phyloP scores from a whole-genome alignment of 495 filamentous ascomycete species.

The Tuber brumale region DNA sequence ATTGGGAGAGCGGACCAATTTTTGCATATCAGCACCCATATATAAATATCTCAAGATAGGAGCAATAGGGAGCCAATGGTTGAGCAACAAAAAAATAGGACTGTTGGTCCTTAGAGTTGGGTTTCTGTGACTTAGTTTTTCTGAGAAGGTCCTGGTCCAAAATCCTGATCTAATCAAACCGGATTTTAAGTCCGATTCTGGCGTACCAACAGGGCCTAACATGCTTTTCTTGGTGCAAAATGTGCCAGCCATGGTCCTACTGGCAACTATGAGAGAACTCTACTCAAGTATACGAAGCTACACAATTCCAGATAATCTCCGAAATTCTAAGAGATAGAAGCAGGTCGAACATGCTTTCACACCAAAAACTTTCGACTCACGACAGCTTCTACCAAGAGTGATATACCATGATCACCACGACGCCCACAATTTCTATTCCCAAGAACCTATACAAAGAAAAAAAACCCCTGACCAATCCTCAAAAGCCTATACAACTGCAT shows the following conservation, averaged over 20 bases:
- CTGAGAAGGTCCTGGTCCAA: no score
- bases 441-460: background rate
- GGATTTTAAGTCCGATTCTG: no score
- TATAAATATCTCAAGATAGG: no score
- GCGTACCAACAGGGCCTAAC: background rate
- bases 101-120: no score
- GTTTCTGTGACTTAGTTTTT: no score
- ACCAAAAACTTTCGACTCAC: background rate
- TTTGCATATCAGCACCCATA: no score
- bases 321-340: background rate
- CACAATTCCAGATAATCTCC: background rate
- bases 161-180: no score
- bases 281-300: background rate
- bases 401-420: background rate
- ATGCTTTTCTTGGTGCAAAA: background rate
- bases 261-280: background rate
- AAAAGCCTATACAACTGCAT: background rate
- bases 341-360: background rate
- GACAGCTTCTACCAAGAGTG: background rate
- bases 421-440: background rate
- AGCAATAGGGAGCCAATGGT: no score
- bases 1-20: no score
- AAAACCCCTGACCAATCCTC: background rate
- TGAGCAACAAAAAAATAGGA: no score
- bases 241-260: background rate